Conservation (phyloP, 2,329 filamentous ascomycete genomes). For the Zalaria obscura region DNA sequence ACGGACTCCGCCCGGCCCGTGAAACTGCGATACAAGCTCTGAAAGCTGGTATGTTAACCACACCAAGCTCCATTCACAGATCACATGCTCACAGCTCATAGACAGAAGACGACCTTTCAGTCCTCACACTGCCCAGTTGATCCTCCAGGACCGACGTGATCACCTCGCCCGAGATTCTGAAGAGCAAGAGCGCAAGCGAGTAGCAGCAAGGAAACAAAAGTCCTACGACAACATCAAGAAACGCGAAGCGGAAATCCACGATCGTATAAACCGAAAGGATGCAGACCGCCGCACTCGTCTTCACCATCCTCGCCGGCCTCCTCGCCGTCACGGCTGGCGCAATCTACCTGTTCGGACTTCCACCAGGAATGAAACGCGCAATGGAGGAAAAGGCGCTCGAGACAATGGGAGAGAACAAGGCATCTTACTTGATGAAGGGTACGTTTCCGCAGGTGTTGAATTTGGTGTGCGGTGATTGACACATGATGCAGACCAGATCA, state of each 20-base stretch:
- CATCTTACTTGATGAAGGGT: conserved; percentile 18
- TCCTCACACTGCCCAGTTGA: neutral
- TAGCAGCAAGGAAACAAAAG: neutral
- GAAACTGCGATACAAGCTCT: too few species aligned
- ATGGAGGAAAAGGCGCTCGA: conserved; percentile 31
- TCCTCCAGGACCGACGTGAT: neutral
- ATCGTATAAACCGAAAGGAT: conserved; percentile 7
- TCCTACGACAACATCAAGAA: neutral
- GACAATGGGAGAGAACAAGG: conserved; percentile 40
- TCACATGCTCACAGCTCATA: too few species aligned
- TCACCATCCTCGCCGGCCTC: conserved; percentile 17
- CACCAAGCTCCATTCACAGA: too few species aligned
- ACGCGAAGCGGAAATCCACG: neutral
- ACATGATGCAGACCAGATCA: conserved; percentile 10
- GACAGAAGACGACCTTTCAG: too few species aligned
- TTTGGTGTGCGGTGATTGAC: neutral
- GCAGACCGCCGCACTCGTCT: conserved; percentile 11
- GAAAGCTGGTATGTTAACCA: too few species aligned
- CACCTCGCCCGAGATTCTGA: neutral
- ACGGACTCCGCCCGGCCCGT: too few species aligned
- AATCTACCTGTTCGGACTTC: conserved; percentile 34
- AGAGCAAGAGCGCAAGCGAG: neutral
- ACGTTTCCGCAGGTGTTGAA: neutral
- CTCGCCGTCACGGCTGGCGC: conserved; percentile 21
- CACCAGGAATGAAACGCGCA: conserved; percentile 30